phyloP scores from a whole-genome alignment of 805 yeast genomes.

The Barnettozyma vustinii region DNA sequence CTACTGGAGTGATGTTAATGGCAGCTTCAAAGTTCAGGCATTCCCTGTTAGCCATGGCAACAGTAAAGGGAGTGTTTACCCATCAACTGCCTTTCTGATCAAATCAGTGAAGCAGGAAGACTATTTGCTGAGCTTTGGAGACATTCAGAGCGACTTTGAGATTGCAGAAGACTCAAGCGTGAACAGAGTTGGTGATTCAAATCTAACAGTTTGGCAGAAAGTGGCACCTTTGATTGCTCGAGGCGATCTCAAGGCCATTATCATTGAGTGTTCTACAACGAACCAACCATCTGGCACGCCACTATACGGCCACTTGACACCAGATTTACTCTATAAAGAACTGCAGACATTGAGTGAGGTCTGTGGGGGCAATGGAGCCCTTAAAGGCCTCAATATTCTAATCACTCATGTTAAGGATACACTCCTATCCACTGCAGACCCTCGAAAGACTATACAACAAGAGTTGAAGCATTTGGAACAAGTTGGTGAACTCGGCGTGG shows the following conservation, averaged over 20 bases:
- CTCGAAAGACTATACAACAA: slow-evolving; percentile 47
- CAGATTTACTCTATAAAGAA: slow-evolving; percentile 55
- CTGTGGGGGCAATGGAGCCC: slow-evolving; percentile 6
- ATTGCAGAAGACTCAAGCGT: slow-evolving; percentile 31
- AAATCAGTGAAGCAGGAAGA: slow-evolving; percentile 29
- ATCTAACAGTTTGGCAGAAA: slow-evolving; percentile 46
- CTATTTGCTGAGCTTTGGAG: slow-evolving; percentile 69
- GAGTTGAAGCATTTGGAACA: slow-evolving; percentile 45
- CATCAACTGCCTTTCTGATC: slow-evolving; percentile 56
- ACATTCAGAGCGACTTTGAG: slow-evolving; percentile 63
- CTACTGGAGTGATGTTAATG: slow-evolving; percentile 3
- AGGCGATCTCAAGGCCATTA: slow-evolving; percentile 43
- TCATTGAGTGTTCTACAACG: slow-evolving; percentile 74
- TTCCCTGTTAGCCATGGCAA: slow-evolving; percentile 38
- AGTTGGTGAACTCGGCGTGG: slow-evolving; percentile 34
- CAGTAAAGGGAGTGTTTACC: slow-evolving; percentile 28
- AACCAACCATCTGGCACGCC: slow-evolving; percentile 39
- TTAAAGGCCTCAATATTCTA: slow-evolving; percentile 21
- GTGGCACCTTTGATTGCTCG: slow-evolving; percentile 42
- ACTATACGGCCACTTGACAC: slow-evolving; percentile 79
- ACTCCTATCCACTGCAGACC: slow-evolving; percentile 37
- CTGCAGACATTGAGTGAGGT: slow-evolving; percentile 24
- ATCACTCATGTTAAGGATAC: slow-evolving; percentile 44
- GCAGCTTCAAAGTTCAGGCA: slow-evolving; percentile 26
- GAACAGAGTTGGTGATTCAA: background rate